Percentiles rank a stretch among this genome's conserved stretches.
phyloP scores from a whole-genome alignment of 345 rosid species.

The Murraya koenigii region DNA sequence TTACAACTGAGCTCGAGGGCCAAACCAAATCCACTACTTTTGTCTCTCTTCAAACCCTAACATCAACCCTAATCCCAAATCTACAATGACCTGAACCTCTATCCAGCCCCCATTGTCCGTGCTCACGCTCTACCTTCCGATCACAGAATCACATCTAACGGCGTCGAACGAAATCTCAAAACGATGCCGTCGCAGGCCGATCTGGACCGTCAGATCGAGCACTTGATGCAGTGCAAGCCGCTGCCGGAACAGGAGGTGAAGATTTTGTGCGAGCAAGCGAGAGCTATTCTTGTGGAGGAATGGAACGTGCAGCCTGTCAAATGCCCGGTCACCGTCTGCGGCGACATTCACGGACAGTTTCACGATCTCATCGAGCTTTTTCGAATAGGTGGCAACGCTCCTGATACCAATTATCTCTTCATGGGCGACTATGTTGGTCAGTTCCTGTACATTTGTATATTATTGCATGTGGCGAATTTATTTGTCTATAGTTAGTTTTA shows the following conservation, averaged over 20 bases:
- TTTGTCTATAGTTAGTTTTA: not conserved
- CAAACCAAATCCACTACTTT: conserved; percentile 15
- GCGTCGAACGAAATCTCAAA: not conserved
- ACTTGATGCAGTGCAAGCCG: conserved; percentile 59
- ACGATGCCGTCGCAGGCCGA: conserved; percentile 44
- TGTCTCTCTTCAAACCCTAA: conserved; percentile 19
- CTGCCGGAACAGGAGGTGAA: conserved; percentile 49
- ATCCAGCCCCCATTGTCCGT: not conserved
- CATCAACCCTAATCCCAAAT: conserved; percentile 5
- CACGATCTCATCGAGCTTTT: conserved; percentile 58
- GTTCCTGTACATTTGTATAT: conserved; percentile 6
- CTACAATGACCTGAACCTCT: conserved; percentile 19
- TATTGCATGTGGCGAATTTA: not conserved
- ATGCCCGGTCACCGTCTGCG: conserved; percentile 56
- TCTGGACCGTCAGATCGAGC: conserved; percentile 61
- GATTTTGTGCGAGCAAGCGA: conserved; percentile 45
- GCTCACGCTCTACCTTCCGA: conserved; percentile 11
- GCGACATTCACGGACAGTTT: conserved; percentile 53
- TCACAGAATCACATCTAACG: not conserved
- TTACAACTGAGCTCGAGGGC: conserved; percentile 19
- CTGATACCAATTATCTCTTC: conserved; percentile 52
- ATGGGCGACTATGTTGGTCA: conserved; percentile 59
- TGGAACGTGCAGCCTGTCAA: conserved; percentile 57
- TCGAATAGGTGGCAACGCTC: conserved; percentile 52
- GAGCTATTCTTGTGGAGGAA: conserved; percentile 48